A percentile compares a stretch with the other conserved stretches of the same genome.
phyloP scores from a whole-genome alignment of 768 basidiomycete genomes.

The Strobilomyces confusus region DNA sequence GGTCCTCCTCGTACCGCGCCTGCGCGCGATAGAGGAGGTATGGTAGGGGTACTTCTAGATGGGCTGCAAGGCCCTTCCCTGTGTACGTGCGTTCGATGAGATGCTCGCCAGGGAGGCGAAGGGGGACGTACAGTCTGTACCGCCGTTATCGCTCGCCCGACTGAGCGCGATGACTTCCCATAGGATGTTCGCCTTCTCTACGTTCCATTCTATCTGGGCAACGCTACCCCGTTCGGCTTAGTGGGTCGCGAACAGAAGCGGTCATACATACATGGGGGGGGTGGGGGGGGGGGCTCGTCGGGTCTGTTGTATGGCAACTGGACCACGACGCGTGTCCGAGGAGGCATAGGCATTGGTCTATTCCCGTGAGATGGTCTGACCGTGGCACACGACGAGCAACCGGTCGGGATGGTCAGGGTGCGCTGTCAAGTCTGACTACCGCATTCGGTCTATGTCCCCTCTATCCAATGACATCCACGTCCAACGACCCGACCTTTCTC shows the following conservation, averaged over 20 bases:
- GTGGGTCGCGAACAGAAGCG: background rate
- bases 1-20: conserved; percentile 80
- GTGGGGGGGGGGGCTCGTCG: conserved; percentile 58
- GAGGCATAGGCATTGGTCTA: conserved; percentile 22
- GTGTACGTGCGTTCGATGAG: conserved; percentile 3
- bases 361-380: background rate
- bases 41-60: conserved; percentile 76
- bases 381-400: background rate
- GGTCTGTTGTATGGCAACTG: conserved; percentile 77
- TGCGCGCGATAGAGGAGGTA: conserved; percentile 84
- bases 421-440: conserved; percentile 6
- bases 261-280: conserved; percentile 59
- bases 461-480: no score
- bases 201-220: conserved; percentile 75
- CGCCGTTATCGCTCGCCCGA: conserved; percentile 64
- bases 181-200: conserved; percentile 78
- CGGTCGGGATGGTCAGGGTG: no score
- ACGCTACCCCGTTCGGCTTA: conserved; percentile 10
- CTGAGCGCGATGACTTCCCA: conserved; percentile 87
- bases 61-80: conserved; percentile 84
- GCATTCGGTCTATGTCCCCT: conserved; percentile 4
- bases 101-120: background rate
- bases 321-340: conserved; percentile 66
- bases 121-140: conserved; percentile 67
- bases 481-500: conserved; percentile 23